A percentile compares a stretch with the other conserved stretches of the same genome.
Conservation (phyloP, 2,329 filamentous ascomycete species). For the Pseudomassariella vexata region DNA sequence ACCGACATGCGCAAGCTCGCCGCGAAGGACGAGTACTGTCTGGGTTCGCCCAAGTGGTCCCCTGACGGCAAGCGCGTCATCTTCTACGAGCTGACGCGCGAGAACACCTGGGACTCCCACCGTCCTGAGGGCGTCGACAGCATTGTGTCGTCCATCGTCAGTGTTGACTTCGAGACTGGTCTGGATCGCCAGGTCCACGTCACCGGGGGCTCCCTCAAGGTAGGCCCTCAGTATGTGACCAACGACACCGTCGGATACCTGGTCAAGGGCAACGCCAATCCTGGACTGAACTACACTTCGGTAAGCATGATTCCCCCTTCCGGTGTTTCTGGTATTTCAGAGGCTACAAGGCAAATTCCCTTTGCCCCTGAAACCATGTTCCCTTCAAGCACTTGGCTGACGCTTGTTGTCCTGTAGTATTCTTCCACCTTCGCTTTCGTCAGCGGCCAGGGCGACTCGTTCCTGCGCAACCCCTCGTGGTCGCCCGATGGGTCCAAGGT, state of each 20-base stretch:
- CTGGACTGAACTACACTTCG: conserved; percentile 23
- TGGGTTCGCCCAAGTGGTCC: conserved; percentile 32
- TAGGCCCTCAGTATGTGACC: conserved; percentile 16
- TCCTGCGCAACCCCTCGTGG: conserved; percentile 19
- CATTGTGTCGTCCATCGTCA: conserved; percentile 23
- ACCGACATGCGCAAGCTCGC: conserved; percentile 28
- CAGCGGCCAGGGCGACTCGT: no score
- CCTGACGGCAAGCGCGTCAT: conserved; percentile 27
- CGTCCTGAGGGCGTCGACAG: conserved; percentile 15
- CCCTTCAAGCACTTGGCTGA: no score
- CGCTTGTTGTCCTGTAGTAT: no score
- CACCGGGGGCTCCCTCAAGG: conserved; percentile 21
- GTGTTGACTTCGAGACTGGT: conserved; percentile 33
- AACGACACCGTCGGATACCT: conserved; percentile 18
- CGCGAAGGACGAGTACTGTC: conserved; percentile 25
- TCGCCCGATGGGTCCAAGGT: conserved; percentile 25
- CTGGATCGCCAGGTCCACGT: conserved; percentile 23
- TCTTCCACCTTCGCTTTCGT: no score
- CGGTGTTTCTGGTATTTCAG: no score
- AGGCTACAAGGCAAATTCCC: no score
- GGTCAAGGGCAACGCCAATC: conserved; percentile 17
- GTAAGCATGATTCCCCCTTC: conserved; percentile 10
- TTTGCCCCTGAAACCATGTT: no score
- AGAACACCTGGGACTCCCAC: conserved; percentile 31
- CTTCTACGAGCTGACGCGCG: conserved; percentile 32